phyloP scores from a whole-genome alignment of 139 green algal genomes.

The Asterochloris erici region DNA sequence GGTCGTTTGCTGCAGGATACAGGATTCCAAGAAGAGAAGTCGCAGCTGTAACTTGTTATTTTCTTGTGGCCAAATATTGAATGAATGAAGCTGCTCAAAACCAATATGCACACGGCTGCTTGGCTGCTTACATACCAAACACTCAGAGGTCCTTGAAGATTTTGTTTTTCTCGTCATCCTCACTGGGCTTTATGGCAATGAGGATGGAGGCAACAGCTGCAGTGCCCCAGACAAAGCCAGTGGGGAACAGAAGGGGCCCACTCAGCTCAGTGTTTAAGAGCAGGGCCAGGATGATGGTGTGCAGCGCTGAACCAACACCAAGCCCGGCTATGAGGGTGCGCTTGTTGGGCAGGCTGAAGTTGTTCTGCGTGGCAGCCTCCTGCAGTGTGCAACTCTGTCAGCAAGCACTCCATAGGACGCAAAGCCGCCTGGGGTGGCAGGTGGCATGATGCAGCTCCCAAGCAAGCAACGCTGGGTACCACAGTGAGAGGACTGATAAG shows the following conservation, averaged over 20 bases:
- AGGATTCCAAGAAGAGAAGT: no score
- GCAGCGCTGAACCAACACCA: not conserved
- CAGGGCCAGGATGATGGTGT: conserved; percentile 9
- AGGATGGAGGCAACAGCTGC: conserved; percentile 18
- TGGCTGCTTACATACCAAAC: no score
- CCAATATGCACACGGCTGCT: no score
- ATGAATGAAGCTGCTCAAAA: no score
- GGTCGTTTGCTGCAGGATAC: no score
- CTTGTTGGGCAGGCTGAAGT: conserved; percentile 23
- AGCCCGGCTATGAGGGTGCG: conserved; percentile 22
- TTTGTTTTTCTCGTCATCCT: not conserved
- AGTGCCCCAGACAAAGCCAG: conserved; percentile 9
- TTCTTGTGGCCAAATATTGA: no score
- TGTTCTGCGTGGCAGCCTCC: conserved; percentile 23
- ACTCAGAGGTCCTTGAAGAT: no score
- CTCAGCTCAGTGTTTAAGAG: conserved; percentile 11
- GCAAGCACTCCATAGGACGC: not conserved
- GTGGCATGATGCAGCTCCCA: not conserved
- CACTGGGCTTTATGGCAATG: conserved; percentile 28
- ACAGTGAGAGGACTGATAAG: not conserved
- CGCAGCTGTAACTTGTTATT: no score
- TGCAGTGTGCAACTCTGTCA: not conserved
- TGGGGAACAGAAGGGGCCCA: conserved; percentile 4
- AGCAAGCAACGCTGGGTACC: not conserved
- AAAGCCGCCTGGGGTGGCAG: not conserved